Evolutionary conservation across 768 basidiomycete genomes (phyloP).

Genomic region (Dendrothele bispora): DNA sequence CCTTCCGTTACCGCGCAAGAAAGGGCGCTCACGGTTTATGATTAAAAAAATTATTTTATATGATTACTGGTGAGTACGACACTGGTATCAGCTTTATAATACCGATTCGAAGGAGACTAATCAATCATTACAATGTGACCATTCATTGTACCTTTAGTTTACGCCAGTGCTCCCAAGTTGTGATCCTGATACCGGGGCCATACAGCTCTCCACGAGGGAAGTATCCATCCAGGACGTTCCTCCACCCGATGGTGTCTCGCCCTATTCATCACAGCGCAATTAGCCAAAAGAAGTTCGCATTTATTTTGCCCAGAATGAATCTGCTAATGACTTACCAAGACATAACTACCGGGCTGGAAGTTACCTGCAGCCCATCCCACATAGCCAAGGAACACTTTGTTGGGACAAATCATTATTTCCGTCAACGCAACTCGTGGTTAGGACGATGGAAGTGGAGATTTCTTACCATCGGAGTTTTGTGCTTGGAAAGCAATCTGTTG

Average conservation of each 20-base stretch:
- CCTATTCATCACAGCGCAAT: no score
- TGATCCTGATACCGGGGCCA: slow-evolving; percentile 24
- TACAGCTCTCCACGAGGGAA: slow-evolving; percentile 35
- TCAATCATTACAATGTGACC: no score
- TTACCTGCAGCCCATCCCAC: slow-evolving; percentile 62
- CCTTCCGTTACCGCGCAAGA: no score
- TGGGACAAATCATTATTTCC: not conserved
- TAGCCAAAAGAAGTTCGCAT: not conserved
- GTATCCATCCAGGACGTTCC: slow-evolving; percentile 41
- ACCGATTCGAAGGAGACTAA: no score
- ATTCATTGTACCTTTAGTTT: no score
- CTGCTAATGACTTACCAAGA: slow-evolving; percentile 25
- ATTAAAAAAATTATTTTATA: no score
- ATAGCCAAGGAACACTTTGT: slow-evolving; percentile 51
- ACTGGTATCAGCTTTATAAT: no score
- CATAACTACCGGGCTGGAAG: slow-evolving; percentile 41
- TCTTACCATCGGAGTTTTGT: slow-evolving; percentile 46
- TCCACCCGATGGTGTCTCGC: slow-evolving; percentile 28
- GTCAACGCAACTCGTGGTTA: not conserved
- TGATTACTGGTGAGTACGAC: no score
- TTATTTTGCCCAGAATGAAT: not conserved
- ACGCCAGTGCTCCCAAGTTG: slow-evolving; percentile 17
- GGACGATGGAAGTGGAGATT: not conserved
- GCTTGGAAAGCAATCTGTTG: slow-evolving; percentile 47
- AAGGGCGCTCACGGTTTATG: no score